A percentile compares a stretch with the other conserved stretches of the same genome.
Conservation (phyloP, 2,329 filamentous ascomycete species). For the Alternaria burnsii region DNA sequence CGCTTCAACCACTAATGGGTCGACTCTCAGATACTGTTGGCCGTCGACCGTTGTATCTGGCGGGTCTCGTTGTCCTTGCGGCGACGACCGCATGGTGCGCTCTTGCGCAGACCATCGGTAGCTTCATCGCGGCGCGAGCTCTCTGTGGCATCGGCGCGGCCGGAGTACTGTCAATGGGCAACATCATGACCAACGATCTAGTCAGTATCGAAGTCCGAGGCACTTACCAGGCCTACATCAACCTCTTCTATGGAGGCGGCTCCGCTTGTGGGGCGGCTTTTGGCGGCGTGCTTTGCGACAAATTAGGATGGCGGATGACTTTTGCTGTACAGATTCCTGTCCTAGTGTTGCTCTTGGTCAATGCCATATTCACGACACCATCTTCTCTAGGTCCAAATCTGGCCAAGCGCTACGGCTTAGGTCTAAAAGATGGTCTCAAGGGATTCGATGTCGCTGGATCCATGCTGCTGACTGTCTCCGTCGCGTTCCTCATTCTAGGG, state of each 20-base stretch:
- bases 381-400: conserved; percentile 56
- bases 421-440: conserved; percentile 54
- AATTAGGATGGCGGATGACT: conserved; percentile 77
- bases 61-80: conserved; percentile 69
- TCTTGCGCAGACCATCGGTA: conserved; percentile 70
- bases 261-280: conserved; percentile 69
- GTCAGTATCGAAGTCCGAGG: conserved; percentile 78
- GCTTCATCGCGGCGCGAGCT: conserved; percentile 74
- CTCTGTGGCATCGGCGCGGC: conserved; percentile 78
- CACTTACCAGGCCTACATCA: conserved; percentile 74
- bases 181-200: conserved; percentile 76
- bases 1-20: conserved; percentile 78
- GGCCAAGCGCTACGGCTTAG: conserved; percentile 52
- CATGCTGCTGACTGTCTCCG: conserved; percentile 55
- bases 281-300: conserved; percentile 74
- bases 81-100: conserved; percentile 74
- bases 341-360: conserved; percentile 56
- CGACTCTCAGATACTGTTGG: conserved; percentile 78
- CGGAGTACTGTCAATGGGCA: conserved; percentile 71
- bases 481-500: conserved; percentile 60
- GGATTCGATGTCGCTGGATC: conserved; percentile 62
- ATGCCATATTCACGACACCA: conserved; percentile 56
- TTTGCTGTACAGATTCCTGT: conserved; percentile 64
- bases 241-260: conserved; percentile 67
- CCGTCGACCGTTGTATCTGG: conserved; percentile 71